phyloP scores from a whole-genome alignment of 352 stramenopile species.

The Pythium rhizo-oryzae region DNA sequence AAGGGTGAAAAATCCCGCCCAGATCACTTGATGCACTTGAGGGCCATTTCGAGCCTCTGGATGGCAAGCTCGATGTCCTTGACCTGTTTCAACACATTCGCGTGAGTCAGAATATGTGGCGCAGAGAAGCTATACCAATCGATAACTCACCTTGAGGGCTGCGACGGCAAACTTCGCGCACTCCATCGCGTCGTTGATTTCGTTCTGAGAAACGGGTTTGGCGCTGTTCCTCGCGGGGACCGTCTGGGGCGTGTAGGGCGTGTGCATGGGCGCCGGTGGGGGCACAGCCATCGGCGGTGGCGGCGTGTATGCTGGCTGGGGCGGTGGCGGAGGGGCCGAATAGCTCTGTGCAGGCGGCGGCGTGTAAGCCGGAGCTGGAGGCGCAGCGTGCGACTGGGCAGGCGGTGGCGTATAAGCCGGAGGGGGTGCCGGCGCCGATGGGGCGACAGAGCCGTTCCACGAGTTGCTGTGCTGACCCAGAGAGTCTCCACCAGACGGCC shows the following conservation, averaged over 20 bases:
- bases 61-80: slow-evolving; percentile 83
- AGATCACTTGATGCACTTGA: slow-evolving; percentile 60
- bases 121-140: not conserved
- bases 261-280: slow-evolving; percentile 18
- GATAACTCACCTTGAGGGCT: slow-evolving; percentile 63
- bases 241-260: slow-evolving; percentile 21
- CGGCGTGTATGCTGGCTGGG: slow-evolving; percentile 15
- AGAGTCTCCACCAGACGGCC: not conserved
- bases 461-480: slow-evolving; percentile 15
- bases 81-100: slow-evolving; percentile 38
- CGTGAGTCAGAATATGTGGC: not conserved
- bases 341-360: slow-evolving; percentile 23
- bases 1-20: not conserved
- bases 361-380: slow-evolving; percentile 1
- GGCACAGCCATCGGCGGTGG: slow-evolving; percentile 8
- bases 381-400: slow-evolving; percentile 4
- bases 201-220: slow-evolving; percentile 56
- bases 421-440: slow-evolving; percentile 17
- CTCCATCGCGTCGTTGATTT: slow-evolving; percentile 86
- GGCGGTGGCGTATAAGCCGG: slow-evolving; percentile 27
- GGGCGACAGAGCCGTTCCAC: slow-evolving; percentile 15
- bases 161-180: slow-evolving; percentile 83
- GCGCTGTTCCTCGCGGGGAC: slow-evolving; percentile 31
- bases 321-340: slow-evolving; percentile 5
- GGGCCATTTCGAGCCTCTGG: slow-evolving; percentile 76